Base-by-base conservation (phyloP, 495 filamentous ascomycete species). In the Penicillium longicatenatum region DNA sequence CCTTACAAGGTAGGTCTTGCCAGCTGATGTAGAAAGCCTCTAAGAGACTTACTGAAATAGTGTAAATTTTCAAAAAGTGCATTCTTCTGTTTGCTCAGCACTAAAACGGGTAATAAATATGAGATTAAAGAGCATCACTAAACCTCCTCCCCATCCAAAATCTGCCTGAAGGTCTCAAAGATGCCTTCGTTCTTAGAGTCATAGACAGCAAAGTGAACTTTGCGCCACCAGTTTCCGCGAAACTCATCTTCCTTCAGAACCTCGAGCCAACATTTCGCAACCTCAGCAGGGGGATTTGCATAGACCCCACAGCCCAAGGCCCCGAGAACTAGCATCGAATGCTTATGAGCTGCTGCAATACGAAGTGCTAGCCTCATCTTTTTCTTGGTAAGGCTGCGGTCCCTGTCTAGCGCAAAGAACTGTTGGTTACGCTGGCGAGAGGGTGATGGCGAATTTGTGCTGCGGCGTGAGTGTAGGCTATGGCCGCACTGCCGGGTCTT, bases 311-410 rank as follows among this genome's bases (percentile, higher is more conserved):
- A 50, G 14, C 47, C 47, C 14, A 50, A 33, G n/a, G 47, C 47
- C 19, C 47, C 47, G 14, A 50, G 47, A 1, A 50, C 26, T 37
- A 50, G 19, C 29, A 35, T 20, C 19, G n/a, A 0, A 35, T 50
- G 47, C 14, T 21, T 21, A 11, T 33, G 5, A 1, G 2, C 5
- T 8, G 26, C 47, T 19, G 47, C 47, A 21, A 35, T 17, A 21
- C 47, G 47, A 26, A 50, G 26, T 35, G 19, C 47, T 8, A 50
- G n/a, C 47, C n/a, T 50, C 47, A 50, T 50, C 20, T 50, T 50
- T 0, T 0, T 14, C 14, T 50, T 50, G 11, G 47, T 33, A 35
- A 50, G 47, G 4, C 20, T 8, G 14, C 26, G 9, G n/a, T 50
- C 47, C 31, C 26, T 50, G 1, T 50, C 29, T 3, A 29, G 47